Conservation (phyloP, 495 filamentous ascomycete genomes). For the Talaromyces proteolyticus region DNA sequence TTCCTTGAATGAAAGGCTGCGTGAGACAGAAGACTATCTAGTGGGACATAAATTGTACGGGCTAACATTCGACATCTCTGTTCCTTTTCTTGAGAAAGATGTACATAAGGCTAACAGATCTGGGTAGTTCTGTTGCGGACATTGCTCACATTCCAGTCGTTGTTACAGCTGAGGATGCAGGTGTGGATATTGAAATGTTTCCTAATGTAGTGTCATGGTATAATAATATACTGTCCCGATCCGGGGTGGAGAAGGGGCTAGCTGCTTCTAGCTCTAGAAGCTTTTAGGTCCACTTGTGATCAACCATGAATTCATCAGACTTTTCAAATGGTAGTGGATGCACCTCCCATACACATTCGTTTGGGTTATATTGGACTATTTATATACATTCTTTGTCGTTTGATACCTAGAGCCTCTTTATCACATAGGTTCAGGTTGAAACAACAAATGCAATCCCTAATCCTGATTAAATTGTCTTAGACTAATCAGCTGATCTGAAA, state of each 20-base stretch:
- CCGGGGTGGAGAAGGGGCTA: neutral
- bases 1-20: neutral
- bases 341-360: too few species aligned
- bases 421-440: too few species aligned
- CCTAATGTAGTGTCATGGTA: neutral
- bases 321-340: too few species aligned
- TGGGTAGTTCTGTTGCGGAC: neutral
- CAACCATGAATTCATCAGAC: too few species aligned
- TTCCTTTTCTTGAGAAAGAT: neutral
- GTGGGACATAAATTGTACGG: conserved; percentile 1
- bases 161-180: conserved; percentile 20
- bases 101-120: neutral
- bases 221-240: neutral
- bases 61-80: too few species aligned
- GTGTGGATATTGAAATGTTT: conserved; percentile 7
- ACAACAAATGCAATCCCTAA: too few species aligned
- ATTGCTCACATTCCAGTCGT: conserved; percentile 11
- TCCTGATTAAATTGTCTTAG: too few species aligned
- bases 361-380: too few species aligned
- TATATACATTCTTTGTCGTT: too few species aligned
- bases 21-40: neutral
- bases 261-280: neutral
- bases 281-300: too few species aligned
- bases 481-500: too few species aligned
- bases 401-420: too few species aligned